phyloP scores from a whole-genome alignment of 169 alveolate species.

The Plasmodium chabaudi region DNA sequence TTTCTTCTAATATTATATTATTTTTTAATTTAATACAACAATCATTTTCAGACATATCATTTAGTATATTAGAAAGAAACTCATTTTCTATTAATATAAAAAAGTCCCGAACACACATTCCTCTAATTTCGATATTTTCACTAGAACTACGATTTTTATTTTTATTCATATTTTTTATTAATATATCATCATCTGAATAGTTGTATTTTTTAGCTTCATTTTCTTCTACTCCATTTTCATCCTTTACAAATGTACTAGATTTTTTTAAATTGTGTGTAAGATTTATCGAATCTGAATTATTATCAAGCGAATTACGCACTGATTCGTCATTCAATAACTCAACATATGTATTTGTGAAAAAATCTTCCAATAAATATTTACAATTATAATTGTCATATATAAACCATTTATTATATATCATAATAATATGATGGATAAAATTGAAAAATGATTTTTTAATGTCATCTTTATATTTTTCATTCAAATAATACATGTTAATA shows the following conservation, averaged over 20 bases:
- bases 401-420: constrained; percentile 55
- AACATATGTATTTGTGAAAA: constrained; percentile 45
- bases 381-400: constrained; percentile 39
- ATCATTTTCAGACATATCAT: constrained; percentile 41
- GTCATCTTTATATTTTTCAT: constrained; percentile 30
- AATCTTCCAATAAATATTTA: constrained; percentile 48
- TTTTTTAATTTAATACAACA: constrained; percentile 67
- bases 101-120: constrained; percentile 45
- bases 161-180: not conserved
- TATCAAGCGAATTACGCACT: not conserved
- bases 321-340: not conserved
- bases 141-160: not conserved
- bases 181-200: not conserved
- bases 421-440: constrained; percentile 63
- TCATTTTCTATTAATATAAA: constrained; percentile 46
- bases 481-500: constrained; percentile 41
- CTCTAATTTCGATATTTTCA: constrained; percentile 25
- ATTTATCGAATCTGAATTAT: not conserved
- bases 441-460: constrained; percentile 59
- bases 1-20: constrained; percentile 52
- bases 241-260: not conserved
- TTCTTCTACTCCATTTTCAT: not conserved
- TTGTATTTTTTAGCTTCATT: not conserved
- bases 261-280: not conserved
- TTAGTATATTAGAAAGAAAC: constrained; percentile 43